Base-by-base conservation (phyloP, 2,329 filamentous ascomycete genomes). In the Ceratocystis alfenasii region DNA sequence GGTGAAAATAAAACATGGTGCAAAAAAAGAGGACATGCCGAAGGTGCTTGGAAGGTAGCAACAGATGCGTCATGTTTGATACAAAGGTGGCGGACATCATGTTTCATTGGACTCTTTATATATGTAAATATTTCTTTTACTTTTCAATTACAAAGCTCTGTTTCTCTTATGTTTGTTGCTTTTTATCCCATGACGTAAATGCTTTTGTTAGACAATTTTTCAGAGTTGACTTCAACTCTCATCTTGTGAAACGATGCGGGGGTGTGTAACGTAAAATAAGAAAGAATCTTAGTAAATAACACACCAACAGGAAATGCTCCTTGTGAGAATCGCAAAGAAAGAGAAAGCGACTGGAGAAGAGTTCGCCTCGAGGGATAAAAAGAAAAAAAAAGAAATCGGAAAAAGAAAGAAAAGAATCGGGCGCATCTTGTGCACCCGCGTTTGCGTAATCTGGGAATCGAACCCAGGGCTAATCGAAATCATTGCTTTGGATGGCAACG, bases 381-480 rank as follows among this genome's bases (percentile, higher is more conserved):
- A 53, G 1, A 30, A 28, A 57, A 28, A 55, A 55, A 30, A 2
- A 55, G 15, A 3, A 55, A 30, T 8, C 12, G 15, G n/a, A 2
- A 55, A 22, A 22, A 55, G 12, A 50, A n/a, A 50, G 15, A 28
- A 57, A 57, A 57, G 6, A 28, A 7, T 3, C 10, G 5, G 10
- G 7, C 1, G 25, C 6, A 2, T 4, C 5, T n/a, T 33, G 53
- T 20, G 45, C 45, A 8, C 1, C 3, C 1, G 17, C 17, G 5
- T 4, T 48, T 57, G 53, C 53, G 53, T 57, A 57, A 57, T 57
- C 53, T 57, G 53, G 53, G 53, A 57, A 57, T 57, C 53, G 53
- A 57, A 57, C 53, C 53, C 53, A 57, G 53, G 53, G 53, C 53
- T 57, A 57, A 57, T 57, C 53, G 53, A 57, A 57, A 57, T 57